phyloP scores from a whole-genome alignment of 1,284 basidiomycete species.

The Mycosarcoma mackinlayi region DNA sequence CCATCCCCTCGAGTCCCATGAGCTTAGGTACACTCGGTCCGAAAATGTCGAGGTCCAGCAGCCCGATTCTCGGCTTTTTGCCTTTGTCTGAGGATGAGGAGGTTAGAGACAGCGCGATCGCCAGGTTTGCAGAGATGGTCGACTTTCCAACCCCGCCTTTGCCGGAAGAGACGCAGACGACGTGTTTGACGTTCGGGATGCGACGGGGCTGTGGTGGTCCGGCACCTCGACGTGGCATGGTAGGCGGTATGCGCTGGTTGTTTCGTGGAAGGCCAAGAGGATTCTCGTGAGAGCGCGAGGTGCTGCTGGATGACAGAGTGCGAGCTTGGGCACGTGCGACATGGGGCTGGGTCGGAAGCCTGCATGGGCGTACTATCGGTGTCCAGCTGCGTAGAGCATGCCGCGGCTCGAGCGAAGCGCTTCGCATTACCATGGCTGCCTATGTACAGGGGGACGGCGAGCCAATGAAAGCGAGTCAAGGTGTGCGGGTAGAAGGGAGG shows the following conservation, averaged over 20 bases:
- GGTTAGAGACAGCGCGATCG: conserved; percentile 74
- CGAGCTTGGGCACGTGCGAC: not conserved
- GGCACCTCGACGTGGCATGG: conserved; percentile 59
- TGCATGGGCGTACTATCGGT: not conserved
- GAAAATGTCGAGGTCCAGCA: conserved; percentile 95
- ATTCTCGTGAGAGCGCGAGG: conserved; percentile 51
- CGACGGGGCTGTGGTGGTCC: conserved; percentile 70
- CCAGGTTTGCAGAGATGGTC: conserved; percentile 89
- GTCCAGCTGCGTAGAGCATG: not conserved
- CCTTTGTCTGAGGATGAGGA: conserved; percentile 1
- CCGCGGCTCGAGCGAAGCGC: not conserved
- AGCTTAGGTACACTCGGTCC: conserved; percentile 95
- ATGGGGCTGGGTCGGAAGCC: too few species aligned
- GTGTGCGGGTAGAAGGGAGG: not conserved
- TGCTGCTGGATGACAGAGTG: conserved; percentile 2
- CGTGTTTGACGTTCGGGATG: conserved; percentile 72
- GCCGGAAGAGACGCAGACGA: conserved; percentile 89
- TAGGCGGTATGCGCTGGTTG: conserved; percentile 56
- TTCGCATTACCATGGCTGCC: not conserved
- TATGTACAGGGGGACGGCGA: not conserved
- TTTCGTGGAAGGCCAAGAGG: conserved; percentile 64
- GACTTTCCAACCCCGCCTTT: conserved; percentile 98
- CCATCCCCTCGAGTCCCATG: conserved; percentile 85
- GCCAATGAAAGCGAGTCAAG: not conserved
- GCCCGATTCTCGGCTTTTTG: conserved; percentile 75